Evolutionary conservation across 192 early-diverging fungal species (phyloP).

Genomic region (Rhizophagus prolifer): DNA sequence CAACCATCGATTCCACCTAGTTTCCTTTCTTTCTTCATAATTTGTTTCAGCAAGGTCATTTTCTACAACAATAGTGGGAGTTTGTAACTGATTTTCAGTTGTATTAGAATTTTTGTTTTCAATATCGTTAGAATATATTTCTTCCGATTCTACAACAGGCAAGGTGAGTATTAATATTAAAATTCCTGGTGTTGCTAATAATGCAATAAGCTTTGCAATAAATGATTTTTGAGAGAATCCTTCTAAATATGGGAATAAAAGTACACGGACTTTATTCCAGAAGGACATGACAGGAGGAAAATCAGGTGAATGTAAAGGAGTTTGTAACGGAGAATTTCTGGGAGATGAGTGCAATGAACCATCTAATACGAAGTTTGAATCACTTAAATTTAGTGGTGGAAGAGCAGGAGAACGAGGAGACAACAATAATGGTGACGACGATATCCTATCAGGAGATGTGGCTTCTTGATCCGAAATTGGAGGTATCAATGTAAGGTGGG

Average conservation of each 20-base stretch:
- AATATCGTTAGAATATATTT: conserved; percentile 30
- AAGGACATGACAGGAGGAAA: conserved; percentile 24
- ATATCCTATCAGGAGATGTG: not conserved
- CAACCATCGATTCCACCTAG: conserved; percentile 54
- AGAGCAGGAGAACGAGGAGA: not conserved
- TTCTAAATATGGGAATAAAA: conserved; percentile 59
- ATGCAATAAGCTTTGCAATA: conserved; percentile 47
- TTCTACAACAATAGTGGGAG: not conserved
- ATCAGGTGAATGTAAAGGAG: conserved; percentile 12
- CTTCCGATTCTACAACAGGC: conserved; percentile 59
- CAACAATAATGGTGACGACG: not conserved
- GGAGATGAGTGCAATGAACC: not conserved
- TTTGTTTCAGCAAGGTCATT: conserved; percentile 8
- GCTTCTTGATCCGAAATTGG: conserved; percentile 8
- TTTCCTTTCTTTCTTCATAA: conserved; percentile 25
- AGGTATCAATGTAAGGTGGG: conserved; percentile 9
- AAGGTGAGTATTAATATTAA: conserved; percentile 56
- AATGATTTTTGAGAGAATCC: conserved; percentile 50
- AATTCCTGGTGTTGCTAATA: conserved; percentile 55
- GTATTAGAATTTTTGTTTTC: conserved; percentile 35
- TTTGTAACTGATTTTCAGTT: not conserved
- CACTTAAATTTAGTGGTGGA: not conserved
- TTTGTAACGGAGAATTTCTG: not conserved
- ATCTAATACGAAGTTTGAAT: not conserved
- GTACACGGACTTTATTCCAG: conserved; percentile 31